These are phyloP conservation scores for Onygenales sp. DNA, from an alignment of 2,329 filamentous ascomycete species.

Conservation along the genomic window DNA sequence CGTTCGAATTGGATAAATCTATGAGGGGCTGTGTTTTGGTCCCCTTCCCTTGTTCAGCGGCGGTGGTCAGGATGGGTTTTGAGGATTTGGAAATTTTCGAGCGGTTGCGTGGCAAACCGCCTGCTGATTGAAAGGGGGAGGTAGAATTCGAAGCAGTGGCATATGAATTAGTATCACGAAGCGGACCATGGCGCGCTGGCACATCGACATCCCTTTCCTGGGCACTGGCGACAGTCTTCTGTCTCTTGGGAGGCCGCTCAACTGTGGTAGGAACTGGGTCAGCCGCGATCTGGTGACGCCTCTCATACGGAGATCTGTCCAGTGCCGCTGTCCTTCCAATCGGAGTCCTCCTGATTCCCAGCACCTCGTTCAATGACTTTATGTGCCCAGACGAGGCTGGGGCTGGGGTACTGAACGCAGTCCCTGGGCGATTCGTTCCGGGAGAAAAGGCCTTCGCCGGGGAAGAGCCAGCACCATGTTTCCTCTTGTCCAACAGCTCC, in stretches of 20 bases:
- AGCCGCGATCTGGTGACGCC: constrained; percentile 9
- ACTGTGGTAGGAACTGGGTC: constrained; percentile 1
- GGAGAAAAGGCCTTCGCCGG: constrained; percentile 22
- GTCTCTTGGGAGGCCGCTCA: constrained; percentile 6
- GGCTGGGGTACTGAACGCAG: constrained; percentile 21
- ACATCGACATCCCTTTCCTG: not conserved
- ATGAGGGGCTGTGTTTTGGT: not conserved
- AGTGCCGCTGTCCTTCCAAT: constrained; percentile 52
- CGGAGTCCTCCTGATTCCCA: constrained; percentile 56
- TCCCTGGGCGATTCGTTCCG: constrained; percentile 31
- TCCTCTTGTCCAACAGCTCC: constrained; percentile 62
- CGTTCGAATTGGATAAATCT: not conserved
- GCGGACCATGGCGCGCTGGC: not conserved
- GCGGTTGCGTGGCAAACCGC: not conserved
- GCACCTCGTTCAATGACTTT: constrained; percentile 52
- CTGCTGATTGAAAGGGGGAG: not conserved
- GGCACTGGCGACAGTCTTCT: constrained; percentile 4
- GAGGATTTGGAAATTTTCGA: not conserved
- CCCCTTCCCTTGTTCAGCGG: not conserved
- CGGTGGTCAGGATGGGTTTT: not conserved
- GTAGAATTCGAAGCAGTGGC: not conserved
- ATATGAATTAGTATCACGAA: not conserved
- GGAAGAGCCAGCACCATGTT: constrained; percentile 25
- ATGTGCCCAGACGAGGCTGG: constrained; percentile 35
- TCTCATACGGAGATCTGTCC: constrained; percentile 56